Evolutionary conservation across 2,329 filamentous ascomycete species (phyloP).

Genomic region (Sarocladium strictum): DNA sequence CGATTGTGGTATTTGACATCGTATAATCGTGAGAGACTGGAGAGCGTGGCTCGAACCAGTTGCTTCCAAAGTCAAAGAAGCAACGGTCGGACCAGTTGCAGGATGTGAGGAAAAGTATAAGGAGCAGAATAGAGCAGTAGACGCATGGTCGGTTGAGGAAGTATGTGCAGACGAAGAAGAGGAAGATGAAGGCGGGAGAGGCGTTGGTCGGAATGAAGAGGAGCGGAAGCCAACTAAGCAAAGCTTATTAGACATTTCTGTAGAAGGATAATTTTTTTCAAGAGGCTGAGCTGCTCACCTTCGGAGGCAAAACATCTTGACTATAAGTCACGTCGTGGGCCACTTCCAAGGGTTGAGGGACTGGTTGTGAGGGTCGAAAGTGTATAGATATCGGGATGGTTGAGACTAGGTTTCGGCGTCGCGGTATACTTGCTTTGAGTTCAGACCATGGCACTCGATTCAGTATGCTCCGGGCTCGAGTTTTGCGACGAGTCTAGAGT

Average conservation of each 20-base stretch:
- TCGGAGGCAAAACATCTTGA: slow-evolving; percentile 55
- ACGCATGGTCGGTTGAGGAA: slow-evolving; percentile 94
- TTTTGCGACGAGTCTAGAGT: background rate
- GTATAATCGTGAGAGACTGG: background rate
- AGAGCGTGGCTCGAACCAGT: slow-evolving; percentile 85
- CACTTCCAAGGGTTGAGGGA: background rate
- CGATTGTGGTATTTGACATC: background rate
- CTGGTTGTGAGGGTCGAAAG: background rate
- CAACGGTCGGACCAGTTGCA: slow-evolving; percentile 86
- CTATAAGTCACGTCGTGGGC: background rate
- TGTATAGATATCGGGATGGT: background rate
- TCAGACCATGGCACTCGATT: background rate
- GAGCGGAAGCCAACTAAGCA: slow-evolving; percentile 70
- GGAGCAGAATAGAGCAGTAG: slow-evolving; percentile 93
- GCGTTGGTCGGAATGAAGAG: slow-evolving; percentile 86
- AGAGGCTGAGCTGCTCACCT: slow-evolving; percentile 34
- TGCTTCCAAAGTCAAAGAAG: slow-evolving; percentile 86
- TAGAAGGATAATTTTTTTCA: background rate
- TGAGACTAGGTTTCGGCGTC: background rate
- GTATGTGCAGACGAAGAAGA: slow-evolving; percentile 90
- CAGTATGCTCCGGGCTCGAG: background rate
- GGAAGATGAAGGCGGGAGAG: slow-evolving; percentile 77
- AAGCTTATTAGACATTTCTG: background rate
- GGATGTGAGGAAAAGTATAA: slow-evolving; percentile 88
- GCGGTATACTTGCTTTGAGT: background rate